phyloP scores from a whole-genome alignment of 108 stramenopile genomes.

The Cyclostephanos invisitatus region DNA sequence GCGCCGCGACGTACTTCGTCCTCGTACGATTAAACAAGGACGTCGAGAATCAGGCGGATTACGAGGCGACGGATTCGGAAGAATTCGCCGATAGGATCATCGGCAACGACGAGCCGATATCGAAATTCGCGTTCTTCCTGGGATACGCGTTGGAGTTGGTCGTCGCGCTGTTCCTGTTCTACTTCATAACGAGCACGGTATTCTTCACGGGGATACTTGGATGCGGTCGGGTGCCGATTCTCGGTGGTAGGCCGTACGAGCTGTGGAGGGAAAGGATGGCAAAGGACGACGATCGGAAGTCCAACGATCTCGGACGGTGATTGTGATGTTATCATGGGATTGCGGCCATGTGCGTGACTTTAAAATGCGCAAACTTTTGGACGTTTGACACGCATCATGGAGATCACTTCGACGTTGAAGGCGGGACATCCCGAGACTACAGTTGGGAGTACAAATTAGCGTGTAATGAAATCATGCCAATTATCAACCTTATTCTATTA shows the following conservation, averaged over 20 bases:
- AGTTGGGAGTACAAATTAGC: too few relatives aligned
- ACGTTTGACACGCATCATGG: too few relatives aligned
- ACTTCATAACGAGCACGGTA: conserved; percentile 66
- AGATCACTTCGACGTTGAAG: too few relatives aligned
- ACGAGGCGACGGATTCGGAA: conserved; percentile 13
- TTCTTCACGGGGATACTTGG: conserved; percentile 72
- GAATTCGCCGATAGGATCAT: neutral
- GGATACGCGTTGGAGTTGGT: conserved; percentile 69
- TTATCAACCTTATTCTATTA: too few relatives aligned
- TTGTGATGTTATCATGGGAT: neutral
- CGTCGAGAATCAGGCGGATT: conserved; percentile 18
- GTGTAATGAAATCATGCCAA: too few relatives aligned
- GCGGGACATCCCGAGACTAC: too few relatives aligned
- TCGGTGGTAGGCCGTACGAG: conserved; percentile 70
- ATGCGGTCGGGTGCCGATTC: conserved; percentile 54
- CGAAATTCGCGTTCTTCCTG: conserved; percentile 62
- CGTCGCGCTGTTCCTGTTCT: conserved; percentile 69
- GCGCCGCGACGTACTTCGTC: conserved; percentile 58
- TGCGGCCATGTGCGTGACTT: neutral
- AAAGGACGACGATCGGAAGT: neutral
- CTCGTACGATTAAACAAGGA: conserved; percentile 57
- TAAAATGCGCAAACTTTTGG: neutral
- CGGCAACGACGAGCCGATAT: neutral
- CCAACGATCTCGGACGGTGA: too few relatives aligned
- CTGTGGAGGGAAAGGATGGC: conserved; percentile 3